Conservation (phyloP, 2,329 filamentous ascomycete genomes). For the Colletotrichum musicola region DNA sequence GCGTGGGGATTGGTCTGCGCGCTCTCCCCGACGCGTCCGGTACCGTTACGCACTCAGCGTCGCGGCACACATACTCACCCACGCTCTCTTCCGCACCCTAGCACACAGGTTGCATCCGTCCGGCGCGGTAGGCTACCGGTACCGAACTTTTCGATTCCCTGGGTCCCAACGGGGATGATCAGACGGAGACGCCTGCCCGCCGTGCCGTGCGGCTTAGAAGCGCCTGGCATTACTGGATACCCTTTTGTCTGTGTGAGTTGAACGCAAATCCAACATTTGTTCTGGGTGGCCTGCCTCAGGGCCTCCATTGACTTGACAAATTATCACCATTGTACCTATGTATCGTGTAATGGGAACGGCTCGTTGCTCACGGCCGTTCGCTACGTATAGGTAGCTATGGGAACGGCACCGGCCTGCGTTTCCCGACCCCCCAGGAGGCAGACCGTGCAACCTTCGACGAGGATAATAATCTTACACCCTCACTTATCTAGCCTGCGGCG, state of each 20-base stretch:
- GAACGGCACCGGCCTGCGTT: background rate
- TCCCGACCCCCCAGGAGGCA: background rate
- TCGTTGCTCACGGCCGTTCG: background rate
- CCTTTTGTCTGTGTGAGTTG: background rate
- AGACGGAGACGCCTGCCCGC: constrained; percentile 4
- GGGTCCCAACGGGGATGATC: background rate
- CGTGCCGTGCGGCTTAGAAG: constrained; percentile 8
- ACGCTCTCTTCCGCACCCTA: background rate
- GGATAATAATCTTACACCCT: constrained; percentile 5
- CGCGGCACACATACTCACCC: background rate
- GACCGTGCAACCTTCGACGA: background rate
- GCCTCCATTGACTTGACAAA: background rate
- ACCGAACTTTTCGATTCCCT: background rate
- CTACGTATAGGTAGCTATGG: background rate
- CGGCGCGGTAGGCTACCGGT: background rate
- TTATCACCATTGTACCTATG: background rate
- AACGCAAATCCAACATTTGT: background rate
- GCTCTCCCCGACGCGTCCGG: background rate
- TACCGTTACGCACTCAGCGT: background rate
- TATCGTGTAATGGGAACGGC: background rate
- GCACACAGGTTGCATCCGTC: background rate
- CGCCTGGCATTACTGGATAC: background rate
- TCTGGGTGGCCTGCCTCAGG: background rate
- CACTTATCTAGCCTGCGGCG: background rate
- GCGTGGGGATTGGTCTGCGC: background rate